A percentile compares a stretch with the other conserved stretches of the same genome.
Evolutionary conservation across 257 asterid species (phyloP).

Genomic region (Solanum rostratum): DNA sequence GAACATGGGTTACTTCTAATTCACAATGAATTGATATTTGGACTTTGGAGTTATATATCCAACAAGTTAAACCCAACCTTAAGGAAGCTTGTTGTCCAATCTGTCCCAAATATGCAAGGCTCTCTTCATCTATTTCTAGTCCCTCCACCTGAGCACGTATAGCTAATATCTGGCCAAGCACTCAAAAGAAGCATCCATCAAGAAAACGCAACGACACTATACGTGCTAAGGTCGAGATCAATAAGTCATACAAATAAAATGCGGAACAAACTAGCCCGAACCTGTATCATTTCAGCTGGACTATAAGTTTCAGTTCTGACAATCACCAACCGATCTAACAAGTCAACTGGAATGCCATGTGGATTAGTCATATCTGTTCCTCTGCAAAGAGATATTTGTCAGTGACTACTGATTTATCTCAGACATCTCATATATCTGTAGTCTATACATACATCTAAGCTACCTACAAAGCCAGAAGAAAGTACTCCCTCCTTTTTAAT

Average conservation of each 20-base stretch:
- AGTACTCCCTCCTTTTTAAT: neutral
- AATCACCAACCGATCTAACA: conserved; percentile 79
- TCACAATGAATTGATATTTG: neutral
- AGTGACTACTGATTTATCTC: neutral
- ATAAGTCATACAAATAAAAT: neutral
- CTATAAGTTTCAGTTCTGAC: conserved; percentile 92
- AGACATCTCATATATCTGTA: neutral
- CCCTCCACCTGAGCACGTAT: conserved; percentile 97
- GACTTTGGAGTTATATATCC: neutral
- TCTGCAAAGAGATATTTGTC: conserved; percentile 25
- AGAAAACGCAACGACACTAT: neutral
- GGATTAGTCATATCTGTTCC: conserved; percentile 95
- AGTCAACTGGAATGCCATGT: conserved; percentile 92
- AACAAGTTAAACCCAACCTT: conserved; percentile 30
- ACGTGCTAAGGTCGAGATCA: neutral
- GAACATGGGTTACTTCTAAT: neutral
- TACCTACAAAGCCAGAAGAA: neutral
- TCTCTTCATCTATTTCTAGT: conserved; percentile 72
- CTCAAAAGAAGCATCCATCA: neutral
- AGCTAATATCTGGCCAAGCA: conserved; percentile 58
- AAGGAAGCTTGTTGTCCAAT: conserved; percentile 74
- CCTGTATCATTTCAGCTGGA: conserved; percentile 98
- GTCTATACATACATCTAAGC: neutral
- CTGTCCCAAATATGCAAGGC: conserved; percentile 83
- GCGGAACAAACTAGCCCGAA: neutral